Evolutionary conservation across 805 yeast genomes (phyloP).

Genomic region (Ogataea wickerhamii): DNA sequence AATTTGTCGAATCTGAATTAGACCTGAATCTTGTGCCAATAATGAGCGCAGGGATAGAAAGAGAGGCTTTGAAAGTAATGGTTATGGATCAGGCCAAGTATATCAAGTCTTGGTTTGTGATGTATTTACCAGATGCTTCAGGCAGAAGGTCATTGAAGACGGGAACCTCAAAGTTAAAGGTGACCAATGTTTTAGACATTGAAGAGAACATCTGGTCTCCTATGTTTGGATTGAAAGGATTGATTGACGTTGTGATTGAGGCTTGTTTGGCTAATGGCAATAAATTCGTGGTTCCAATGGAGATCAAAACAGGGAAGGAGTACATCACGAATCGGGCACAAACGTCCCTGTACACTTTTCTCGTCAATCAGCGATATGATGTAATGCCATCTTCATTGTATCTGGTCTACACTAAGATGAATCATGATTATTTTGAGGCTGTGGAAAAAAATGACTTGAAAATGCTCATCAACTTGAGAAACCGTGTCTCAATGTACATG

Average conservation of each 20-base stretch:
- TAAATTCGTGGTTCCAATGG: constrained; percentile 71
- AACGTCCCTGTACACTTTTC: constrained; percentile 72
- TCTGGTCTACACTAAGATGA: constrained; percentile 68
- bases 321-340: constrained; percentile 78
- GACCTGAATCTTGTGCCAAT: constrained; percentile 36
- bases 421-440: constrained; percentile 40
- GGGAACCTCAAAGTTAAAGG: constrained; percentile 35
- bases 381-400: constrained; percentile 61
- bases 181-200: constrained; percentile 67
- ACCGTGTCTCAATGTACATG: constrained; percentile 58
- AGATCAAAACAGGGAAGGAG: constrained; percentile 80
- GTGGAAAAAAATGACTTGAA: constrained; percentile 55
- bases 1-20: constrained; percentile 28
- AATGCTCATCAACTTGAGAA: constrained; percentile 68
- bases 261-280: constrained; percentile 44
- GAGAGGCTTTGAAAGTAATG: constrained; percentile 40
- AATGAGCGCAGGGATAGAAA: constrained; percentile 51
- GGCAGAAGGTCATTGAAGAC: constrained; percentile 22
- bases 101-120: constrained; percentile 50
- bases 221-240: constrained; percentile 81
- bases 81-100: constrained; percentile 48
- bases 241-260: constrained; percentile 82
- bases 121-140: constrained; percentile 31
- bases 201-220: constrained; percentile 96
- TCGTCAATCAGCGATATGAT: constrained; percentile 77